Conservation (phyloP, 345 rosid species). For the Eucalyptus globulus region DNA sequence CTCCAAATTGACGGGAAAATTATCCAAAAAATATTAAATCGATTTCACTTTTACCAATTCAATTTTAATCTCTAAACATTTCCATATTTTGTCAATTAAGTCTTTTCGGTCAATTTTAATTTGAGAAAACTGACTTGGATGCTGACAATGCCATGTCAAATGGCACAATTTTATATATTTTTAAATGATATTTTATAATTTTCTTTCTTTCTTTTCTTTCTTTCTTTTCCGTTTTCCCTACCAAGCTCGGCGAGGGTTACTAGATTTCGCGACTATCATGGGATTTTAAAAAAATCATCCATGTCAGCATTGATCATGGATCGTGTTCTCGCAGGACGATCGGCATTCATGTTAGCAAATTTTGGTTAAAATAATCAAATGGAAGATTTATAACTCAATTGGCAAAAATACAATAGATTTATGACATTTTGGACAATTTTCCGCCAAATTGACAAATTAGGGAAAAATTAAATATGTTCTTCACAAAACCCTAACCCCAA, state of each 20-base stretch:
- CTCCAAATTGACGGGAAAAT: accelerated
- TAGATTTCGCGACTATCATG: accelerated
- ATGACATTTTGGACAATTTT: accelerated
- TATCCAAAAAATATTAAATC: accelerated
- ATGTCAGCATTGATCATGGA: no score
- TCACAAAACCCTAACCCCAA: background rate
- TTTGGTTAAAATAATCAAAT: no score
- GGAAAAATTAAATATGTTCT: background rate
- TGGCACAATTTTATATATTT: background rate
- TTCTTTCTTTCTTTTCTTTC: no score
- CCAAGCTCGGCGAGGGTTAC: accelerated
- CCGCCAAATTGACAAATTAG: background rate
- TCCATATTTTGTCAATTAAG: background rate
- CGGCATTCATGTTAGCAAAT: accelerated
- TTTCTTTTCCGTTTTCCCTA: background rate
- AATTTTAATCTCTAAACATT: no score
- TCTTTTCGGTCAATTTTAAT: accelerated
- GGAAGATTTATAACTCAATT: no score
- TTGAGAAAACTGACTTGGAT: background rate
- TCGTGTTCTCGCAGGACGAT: accelerated
- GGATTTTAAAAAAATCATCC: no score
- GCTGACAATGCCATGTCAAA: background rate
- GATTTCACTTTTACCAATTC: accelerated
- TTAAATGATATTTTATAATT: no score
- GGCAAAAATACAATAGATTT: background rate